These are phyloP conservation scores for Panaeolus cyanescens DNA, from an alignment of 768 basidiomycete species.

Conservation along the genomic window DNA sequence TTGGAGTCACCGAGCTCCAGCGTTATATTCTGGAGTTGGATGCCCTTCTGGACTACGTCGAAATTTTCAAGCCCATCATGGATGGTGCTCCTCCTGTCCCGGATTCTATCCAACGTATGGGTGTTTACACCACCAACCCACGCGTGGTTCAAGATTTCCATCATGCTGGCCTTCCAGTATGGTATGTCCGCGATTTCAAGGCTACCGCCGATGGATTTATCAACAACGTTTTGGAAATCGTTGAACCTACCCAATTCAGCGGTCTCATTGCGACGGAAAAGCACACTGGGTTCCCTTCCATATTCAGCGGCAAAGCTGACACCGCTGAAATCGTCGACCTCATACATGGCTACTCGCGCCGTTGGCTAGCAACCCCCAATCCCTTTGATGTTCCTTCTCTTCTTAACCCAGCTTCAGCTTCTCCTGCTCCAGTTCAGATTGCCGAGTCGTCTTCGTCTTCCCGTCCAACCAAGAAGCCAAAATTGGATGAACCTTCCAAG, in stretches of 20 bases:
- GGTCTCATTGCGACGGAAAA: not conserved
- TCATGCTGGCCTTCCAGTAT: not conserved
- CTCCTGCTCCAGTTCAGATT: not conserved
- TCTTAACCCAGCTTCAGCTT: not conserved
- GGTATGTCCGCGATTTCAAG: not conserved
- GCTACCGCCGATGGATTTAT: not conserved
- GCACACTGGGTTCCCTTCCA: not conserved
- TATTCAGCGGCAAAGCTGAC: not conserved
- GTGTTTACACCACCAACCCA: not conserved
- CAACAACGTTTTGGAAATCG: not conserved
- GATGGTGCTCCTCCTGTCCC: not conserved
- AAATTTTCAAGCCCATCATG: not conserved
- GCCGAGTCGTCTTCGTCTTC: not conserved
- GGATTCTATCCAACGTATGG: not conserved
- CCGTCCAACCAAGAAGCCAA: no score
- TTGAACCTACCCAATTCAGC: not conserved
- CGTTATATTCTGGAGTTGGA: not conserved
- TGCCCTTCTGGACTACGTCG: conserved; percentile 3
- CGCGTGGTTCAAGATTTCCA: not conserved
- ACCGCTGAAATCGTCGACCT: not conserved
- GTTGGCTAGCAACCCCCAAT: not conserved
- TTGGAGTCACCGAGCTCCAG: conserved; percentile 4
- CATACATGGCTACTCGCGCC: not conserved
- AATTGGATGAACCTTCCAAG: no score
- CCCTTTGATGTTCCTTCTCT: not conserved